These are phyloP conservation scores for Thelonectria discophora DNA, from an alignment of 2,329 filamentous ascomycete genomes.

Conservation along the genomic window DNA sequence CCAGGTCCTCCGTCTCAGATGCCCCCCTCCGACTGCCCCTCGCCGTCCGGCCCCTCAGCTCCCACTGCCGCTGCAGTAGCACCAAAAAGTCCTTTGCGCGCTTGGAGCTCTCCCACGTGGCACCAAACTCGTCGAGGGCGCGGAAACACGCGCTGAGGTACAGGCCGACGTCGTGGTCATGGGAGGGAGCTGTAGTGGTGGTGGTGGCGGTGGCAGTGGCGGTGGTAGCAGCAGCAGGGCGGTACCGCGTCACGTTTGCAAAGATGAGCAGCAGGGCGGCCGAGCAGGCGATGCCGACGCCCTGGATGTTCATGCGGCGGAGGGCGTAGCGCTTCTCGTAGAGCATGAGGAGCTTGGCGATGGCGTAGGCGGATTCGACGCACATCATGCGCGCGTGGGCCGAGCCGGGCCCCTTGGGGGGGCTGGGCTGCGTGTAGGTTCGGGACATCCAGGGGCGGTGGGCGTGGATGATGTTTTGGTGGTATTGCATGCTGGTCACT, in stretches of 20 bases:
- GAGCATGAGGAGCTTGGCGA: conserved; percentile 30
- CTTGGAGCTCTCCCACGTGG: conserved; percentile 40
- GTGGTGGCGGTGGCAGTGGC: too few species aligned
- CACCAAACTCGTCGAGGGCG: conserved; percentile 36
- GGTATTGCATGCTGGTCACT: conserved; percentile 40
- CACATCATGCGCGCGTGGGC: conserved; percentile 38
- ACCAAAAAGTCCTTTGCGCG: conserved; percentile 35
- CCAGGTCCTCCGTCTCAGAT: conserved; percentile 2
- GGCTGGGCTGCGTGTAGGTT: conserved; percentile 32
- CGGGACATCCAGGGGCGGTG: conserved; percentile 43
- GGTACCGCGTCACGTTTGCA: conserved; percentile 36
- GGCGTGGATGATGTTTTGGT: conserved; percentile 39
- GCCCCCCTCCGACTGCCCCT: conserved; percentile 15
- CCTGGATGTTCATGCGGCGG: conserved; percentile 34
- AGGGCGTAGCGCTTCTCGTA: conserved; percentile 32
- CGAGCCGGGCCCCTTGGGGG: conserved; percentile 36
- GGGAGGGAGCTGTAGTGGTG: too few species aligned
- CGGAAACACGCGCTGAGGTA: conserved; percentile 39
- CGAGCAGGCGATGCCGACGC: conserved; percentile 28
- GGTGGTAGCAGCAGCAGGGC: conserved; percentile 17
- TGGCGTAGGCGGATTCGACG: conserved; percentile 34
- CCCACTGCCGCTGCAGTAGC: conserved; percentile 37
- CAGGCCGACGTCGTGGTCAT: conserved; percentile 14
- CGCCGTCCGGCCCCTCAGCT: conserved; percentile 21
- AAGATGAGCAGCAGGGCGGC: conserved; percentile 27